Evolutionary conservation across 208 protist species (phyloP).

Genomic region (Acanthamoeba lenticulata): DNA sequence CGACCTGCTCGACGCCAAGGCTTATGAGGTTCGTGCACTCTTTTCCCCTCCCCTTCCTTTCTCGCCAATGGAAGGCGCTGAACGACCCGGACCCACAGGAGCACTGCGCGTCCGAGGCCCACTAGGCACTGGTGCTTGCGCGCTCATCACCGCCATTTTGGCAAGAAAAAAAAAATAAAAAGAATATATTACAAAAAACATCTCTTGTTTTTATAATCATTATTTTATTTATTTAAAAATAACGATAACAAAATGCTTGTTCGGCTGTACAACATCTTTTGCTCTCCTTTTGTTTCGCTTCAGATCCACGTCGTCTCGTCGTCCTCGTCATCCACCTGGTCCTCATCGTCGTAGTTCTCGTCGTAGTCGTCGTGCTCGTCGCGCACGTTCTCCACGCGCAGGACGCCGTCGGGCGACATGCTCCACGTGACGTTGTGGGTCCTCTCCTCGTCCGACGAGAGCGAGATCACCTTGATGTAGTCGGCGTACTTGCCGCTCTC

Average conservation of each 20-base stretch:
- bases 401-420: not conserved
- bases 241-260: not conserved
- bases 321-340: not conserved
- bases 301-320: not conserved
- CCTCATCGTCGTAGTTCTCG: not conserved
- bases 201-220: no score
- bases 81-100: not conserved
- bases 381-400: not conserved
- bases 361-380: no score
- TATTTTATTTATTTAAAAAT: no score
- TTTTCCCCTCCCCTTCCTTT: not conserved
- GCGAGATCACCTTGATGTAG: not conserved
- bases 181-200: no score
- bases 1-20: constrained; percentile 53
- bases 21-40: constrained; percentile 51
- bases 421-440: not conserved
- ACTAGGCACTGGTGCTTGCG: not conserved
- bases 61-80: not conserved
- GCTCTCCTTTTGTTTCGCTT: not conserved
- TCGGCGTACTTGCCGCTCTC: not conserved
- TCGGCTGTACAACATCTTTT: not conserved
- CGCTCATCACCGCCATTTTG: no score
- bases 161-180: no score
- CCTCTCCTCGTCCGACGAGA: not conserved
- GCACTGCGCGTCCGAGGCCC: constrained; percentile 7